phyloP scores from a whole-genome alignment of 1,284 basidiomycete genomes.

The Rhodotorula sp. region DNA sequence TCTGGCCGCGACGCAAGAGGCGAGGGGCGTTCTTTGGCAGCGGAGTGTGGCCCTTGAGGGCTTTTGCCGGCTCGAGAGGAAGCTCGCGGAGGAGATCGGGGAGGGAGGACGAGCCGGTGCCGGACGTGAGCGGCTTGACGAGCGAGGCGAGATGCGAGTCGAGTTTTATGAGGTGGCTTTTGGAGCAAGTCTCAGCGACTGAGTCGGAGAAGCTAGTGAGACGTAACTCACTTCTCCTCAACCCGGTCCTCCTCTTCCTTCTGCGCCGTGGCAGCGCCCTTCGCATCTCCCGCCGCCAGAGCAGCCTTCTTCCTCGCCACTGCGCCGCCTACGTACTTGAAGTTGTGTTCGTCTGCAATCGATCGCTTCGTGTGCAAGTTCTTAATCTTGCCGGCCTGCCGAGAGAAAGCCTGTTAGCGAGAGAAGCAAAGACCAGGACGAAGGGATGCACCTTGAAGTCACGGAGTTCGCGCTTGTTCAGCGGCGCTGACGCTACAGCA shows the following conservation, averaged over 20 bases:
- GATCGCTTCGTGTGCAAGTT: conserved; percentile 29
- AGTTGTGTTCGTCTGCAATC: conserved; percentile 33
- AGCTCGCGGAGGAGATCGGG: conserved; percentile 34
- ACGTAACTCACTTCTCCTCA: conserved; percentile 31
- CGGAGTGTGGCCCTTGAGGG: conserved; percentile 37
- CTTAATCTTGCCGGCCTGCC: conserved; percentile 34
- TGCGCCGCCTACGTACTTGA: conserved; percentile 24
- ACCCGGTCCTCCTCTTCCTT: conserved; percentile 18
- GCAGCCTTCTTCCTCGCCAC: conserved; percentile 11
- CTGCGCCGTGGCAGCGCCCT: background rate
- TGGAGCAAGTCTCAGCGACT: background rate
- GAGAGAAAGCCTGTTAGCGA: background rate
- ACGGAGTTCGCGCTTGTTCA: conserved; percentile 20
- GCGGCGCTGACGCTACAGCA: background rate
- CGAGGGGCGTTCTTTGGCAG: conserved; percentile 39
- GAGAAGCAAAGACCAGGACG: too few species aligned
- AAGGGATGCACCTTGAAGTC: conserved; percentile 35
- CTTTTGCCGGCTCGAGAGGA: conserved; percentile 24
- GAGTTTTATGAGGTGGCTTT: conserved; percentile 35
- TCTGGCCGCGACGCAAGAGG: conserved; percentile 28
- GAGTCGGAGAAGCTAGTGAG: background rate
- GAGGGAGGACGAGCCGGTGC: conserved; percentile 13
- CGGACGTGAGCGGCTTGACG: conserved; percentile 26
- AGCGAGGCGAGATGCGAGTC: conserved; percentile 35
- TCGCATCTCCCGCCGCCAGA: background rate